These are phyloP conservation scores for Raddia distichophylla DNA, from an alignment of 176 grass and related monocot species.

Conservation along the genomic window DNA sequence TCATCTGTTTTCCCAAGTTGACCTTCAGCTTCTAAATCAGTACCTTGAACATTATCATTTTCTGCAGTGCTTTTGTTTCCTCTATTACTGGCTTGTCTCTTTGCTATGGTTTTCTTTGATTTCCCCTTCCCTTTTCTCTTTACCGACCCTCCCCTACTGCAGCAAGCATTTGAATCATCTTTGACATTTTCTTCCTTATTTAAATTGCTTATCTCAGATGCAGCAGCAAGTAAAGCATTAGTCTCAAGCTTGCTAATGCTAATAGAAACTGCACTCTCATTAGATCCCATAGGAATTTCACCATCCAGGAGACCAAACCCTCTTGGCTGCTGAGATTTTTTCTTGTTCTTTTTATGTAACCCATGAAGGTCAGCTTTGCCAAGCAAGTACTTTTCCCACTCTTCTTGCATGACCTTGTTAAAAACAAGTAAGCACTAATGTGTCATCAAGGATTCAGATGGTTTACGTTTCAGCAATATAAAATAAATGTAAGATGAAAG, in stretches of 20 bases:
- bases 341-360: conserved; percentile 70
- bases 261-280: conserved; percentile 57
- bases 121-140: conserved; percentile 66
- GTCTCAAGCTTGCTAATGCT: conserved; percentile 83
- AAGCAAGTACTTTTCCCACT: conserved; percentile 96
- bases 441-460: conserved; percentile 21
- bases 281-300: conserved; percentile 55
- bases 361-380: conserved; percentile 77
- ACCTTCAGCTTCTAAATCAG: conserved; percentile 38
- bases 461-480: conserved; percentile 24
- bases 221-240: conserved; percentile 80
- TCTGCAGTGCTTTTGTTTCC: conserved; percentile 38
- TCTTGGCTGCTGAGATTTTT: conserved; percentile 77
- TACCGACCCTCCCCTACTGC: conserved; percentile 37
- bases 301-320: conserved; percentile 94
- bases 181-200: conserved; percentile 53
- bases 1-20: conserved; percentile 43
- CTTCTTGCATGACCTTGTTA: conserved; percentile 74
- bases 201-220: conserved; percentile 69
- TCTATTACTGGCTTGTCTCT: conserved; percentile 32
- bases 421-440: conserved; percentile 34
- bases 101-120: conserved; percentile 51
- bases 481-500: conserved; percentile 27
- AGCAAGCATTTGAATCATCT: conserved; percentile 45
- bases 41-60: conserved; percentile 45